Base-by-base conservation (phyloP, 75 land plant genomes). In the Selaginella tamariscina region DNA sequence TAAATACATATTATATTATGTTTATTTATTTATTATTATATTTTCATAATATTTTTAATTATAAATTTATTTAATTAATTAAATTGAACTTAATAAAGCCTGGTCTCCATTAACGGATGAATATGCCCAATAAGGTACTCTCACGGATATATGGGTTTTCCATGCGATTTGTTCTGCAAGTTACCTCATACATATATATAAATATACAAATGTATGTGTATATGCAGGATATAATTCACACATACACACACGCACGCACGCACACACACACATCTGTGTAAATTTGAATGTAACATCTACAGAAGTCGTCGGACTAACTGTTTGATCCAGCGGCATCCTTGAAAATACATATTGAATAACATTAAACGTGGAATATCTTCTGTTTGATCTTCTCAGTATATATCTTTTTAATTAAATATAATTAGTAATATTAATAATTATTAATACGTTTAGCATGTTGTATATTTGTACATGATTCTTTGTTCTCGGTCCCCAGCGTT, bases 401-500 rank as follows among this genome's bases (percentile, higher is more conserved):
- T 92, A 20, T 13, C 0, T 32, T 49, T 11, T 49, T 20, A 49
- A 11, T 49, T 49, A 49, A 49, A 49, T 11, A 11, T 24, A 54
- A 22, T 18, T 20, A 31, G 68, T 15, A 32, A 30, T 27, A 66
- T 66, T 1, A 2, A 39, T 18, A 32, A 1, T 0, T 60, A 60
- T 31, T 13, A 23, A 60, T 9, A 84, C 98, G 86, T 93, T 93
- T 0, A 93, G 88, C 98, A 93, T 87, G 78, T 93, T 93, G 70
- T 89, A 93, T 8, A 91, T n/a, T 93, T 59, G 98, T 89, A 66
- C 98, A 93, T 28, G 91, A 79, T 76, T 93, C 98, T 80, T 93
- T 83, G 69, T 77, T 83, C 71, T 93, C 96, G 9, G 84, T 75
- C 0, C 49, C 32, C 23, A 89, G 79, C 60, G 82, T 78, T 74